These are phyloP conservation scores for Mortierella sp. DNA, from an alignment of 371 early-diverging fungal species.

Conservation along the genomic window DNA sequence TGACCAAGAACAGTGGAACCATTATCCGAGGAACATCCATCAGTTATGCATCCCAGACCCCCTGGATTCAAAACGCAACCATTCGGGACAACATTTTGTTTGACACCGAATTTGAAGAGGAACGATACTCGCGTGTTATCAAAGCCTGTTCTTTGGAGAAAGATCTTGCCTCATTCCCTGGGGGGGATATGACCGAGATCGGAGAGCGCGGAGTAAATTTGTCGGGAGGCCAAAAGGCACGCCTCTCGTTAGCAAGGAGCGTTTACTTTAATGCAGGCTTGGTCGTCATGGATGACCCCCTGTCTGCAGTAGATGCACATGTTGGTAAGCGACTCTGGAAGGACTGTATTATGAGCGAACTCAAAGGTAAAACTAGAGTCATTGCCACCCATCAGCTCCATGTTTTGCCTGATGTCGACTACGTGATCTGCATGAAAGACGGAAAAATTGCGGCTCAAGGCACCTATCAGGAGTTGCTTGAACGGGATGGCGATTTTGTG, in stretches of 20 bases:
- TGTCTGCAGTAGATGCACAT: constrained; percentile 84
- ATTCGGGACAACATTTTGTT: constrained; percentile 73
- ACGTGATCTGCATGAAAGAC: constrained; percentile 67
- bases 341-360: constrained; percentile 54
- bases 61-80: constrained; percentile 69
- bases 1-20: constrained; percentile 24
- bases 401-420: constrained; percentile 61
- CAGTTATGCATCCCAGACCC: constrained; percentile 59
- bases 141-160: constrained; percentile 65
- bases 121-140: constrained; percentile 64
- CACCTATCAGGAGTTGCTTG: constrained; percentile 64
- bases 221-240: constrained; percentile 91
- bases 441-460: constrained; percentile 71
- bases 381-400: constrained; percentile 63
- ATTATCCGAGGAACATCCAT: constrained; percentile 29
- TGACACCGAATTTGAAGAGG: constrained; percentile 61
- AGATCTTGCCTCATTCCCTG: constrained; percentile 74
- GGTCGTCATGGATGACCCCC: constrained; percentile 80
- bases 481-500: constrained; percentile 60
- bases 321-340: constrained; percentile 64
- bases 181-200: constrained; percentile 89
- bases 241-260: constrained; percentile 62
- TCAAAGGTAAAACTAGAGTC: constrained; percentile 57
- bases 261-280: constrained; percentile 67
- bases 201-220: constrained; percentile 92